Evolutionary conservation across 306 rosid genomes (phyloP), one percentile per base, ranked within the genome.

Genomic region (Citrullus colocynthis): DNA sequence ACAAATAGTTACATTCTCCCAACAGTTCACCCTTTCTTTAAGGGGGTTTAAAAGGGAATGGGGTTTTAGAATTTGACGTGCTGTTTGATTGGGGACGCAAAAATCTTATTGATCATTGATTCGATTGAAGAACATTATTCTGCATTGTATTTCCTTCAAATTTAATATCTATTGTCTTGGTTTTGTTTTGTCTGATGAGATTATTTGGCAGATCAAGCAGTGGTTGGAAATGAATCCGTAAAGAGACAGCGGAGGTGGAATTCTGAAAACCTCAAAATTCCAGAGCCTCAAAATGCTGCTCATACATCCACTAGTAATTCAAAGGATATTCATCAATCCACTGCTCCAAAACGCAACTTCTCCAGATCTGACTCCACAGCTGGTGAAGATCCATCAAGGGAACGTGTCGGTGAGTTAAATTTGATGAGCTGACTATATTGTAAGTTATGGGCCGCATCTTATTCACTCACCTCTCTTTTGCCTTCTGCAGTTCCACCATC

Each of bases 171-270:
- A 10, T 32, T 32, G 1, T 17, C 28, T 32, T 51, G 16, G 77
- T 51, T 69, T 4, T 76, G 66, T 65, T 6, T 37, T 75, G 71
- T 83, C 64, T 75, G 48, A 71, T 59, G 45, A 49, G 39, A 41
- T 82, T 81, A 39, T 79, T 60, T 74, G 13, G 67, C 86, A 89
- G 98, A 93, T 78, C 92, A 87, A 84, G 78, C 82, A 59, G 78
- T 64, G 49, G 85, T 69, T 82, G 96, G 90, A 81, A 90, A 36
- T 79, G 98, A 96, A 85, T 92, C 97, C 56, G 58, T 83, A 48
- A 96, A 96, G 88, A 89, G 98, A 91, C 94, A 87, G 79, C 96
- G 99, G 14, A 87, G 93, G 87, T 96, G 99, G 99, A 91, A 85
- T 76, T 45, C 87, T 81, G 99, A 91, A 76, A 77, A 74, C 76